These are phyloP conservation scores for Intubia oerlemansii DNA, from an alignment of 2,329 filamentous ascomycete species.

Conservation along the genomic window DNA sequence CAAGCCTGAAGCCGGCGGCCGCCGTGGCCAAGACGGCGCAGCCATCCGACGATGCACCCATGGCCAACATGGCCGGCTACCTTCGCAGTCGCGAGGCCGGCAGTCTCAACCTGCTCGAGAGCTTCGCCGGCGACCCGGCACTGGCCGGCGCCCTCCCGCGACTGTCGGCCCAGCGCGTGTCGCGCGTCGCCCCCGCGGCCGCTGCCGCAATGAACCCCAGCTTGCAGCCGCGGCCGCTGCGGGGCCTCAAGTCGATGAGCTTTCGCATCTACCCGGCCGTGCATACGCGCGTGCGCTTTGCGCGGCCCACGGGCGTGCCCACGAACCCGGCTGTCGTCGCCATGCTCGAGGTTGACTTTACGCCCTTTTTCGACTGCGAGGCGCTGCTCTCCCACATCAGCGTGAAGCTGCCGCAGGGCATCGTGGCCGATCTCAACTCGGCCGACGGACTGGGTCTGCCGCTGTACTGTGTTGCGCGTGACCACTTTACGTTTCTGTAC, in stretches of 20 bases:
- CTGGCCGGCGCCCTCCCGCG: slow-evolving; percentile 40
- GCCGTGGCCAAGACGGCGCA: slow-evolving; percentile 9
- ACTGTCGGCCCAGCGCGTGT: slow-evolving; percentile 54
- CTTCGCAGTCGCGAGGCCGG: slow-evolving; percentile 47
- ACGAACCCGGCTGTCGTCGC: slow-evolving; percentile 42
- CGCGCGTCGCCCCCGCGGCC: slow-evolving; percentile 47
- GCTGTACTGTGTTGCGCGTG: slow-evolving; percentile 43
- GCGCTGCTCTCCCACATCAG: slow-evolving; percentile 38
- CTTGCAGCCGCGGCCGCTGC: slow-evolving; percentile 35
- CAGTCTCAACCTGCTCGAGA: slow-evolving; percentile 56
- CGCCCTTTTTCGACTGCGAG: slow-evolving; percentile 45
- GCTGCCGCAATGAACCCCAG: slow-evolving; percentile 20
- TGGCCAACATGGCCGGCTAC: slow-evolving; percentile 32
- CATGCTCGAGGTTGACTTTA: slow-evolving; percentile 54
- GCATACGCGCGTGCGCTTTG: slow-evolving; percentile 53
- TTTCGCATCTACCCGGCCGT: slow-evolving; percentile 46
- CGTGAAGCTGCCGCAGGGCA: slow-evolving; percentile 34
- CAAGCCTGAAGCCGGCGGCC: slow-evolving; percentile 33
- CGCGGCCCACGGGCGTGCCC: slow-evolving; percentile 36
- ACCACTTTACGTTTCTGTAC: slow-evolving; percentile 59
- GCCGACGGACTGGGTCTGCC: slow-evolving; percentile 26
- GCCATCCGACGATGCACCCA: background rate
- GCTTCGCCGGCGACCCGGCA: slow-evolving; percentile 44
- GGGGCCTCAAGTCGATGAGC: slow-evolving; percentile 32
- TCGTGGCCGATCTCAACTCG: slow-evolving; percentile 32